Conservation (phyloP, 2,329 filamentous ascomycete genomes). For the Sporothrix humicola region DNA sequence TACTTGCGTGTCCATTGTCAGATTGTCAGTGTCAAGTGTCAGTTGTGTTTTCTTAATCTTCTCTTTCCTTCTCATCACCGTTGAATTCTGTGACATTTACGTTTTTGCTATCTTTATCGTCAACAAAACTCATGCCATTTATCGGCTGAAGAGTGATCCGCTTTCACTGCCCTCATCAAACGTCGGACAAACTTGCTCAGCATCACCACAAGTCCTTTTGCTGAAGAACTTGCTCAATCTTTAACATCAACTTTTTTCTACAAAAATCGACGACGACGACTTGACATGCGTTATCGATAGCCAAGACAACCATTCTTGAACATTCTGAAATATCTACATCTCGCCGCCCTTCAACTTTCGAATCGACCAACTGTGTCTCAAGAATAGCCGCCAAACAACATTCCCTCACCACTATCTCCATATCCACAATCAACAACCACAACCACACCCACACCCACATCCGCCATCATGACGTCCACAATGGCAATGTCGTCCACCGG, state of each 20-base stretch:
- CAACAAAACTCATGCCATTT: neutral
- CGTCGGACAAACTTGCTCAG: neutral
- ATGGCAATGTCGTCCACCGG: constrained; percentile 16
- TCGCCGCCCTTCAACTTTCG: neutral
- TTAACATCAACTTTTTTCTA: neutral
- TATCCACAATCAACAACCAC: neutral
- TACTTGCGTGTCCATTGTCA: neutral
- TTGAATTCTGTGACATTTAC: neutral
- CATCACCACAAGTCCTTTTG: neutral
- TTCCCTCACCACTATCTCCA: neutral
- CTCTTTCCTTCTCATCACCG: neutral
- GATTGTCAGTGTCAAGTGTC: neutral
- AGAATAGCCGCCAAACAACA: neutral
- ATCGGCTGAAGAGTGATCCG: constrained; percentile 1
- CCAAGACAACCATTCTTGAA: neutral
- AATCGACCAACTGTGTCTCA: neutral
- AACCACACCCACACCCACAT: neutral
- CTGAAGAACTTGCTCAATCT: neutral
- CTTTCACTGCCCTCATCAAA: neutral
- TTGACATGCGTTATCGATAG: neutral
- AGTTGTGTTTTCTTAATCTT: constrained; percentile 6
- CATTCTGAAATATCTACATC: neutral
- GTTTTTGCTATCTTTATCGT: neutral
- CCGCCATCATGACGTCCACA: constrained; percentile 13
- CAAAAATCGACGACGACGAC: neutral